Evolutionary conservation across 305 asterid species (phyloP), one percentile per base, ranked within the genome.

Genomic region (Fraxinus platypoda): DNA sequence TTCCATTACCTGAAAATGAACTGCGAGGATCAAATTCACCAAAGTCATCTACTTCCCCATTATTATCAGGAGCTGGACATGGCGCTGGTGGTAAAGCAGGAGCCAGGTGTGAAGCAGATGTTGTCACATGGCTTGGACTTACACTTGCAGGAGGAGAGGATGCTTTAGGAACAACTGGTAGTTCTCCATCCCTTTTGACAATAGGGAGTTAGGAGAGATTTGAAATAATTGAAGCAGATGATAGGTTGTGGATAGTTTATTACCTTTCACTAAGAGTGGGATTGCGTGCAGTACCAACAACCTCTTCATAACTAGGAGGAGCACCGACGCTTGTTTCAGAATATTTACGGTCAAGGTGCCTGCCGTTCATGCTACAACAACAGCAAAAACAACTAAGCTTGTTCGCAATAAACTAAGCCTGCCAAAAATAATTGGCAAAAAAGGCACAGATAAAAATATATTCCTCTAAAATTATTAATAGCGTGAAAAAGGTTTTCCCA

Each of bases 1-100:
- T 68, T 66, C 74, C 74, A 26, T 68, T 89, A 94, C 99, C 98
- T 83, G 93, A 80, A 89, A 91, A 89, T 66, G 97, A 87, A 85
- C 97, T 93, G 43, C 98, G 94, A 7, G 99, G 98, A 83, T 94
- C 97, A 87, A 96, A 96, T 83, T 92, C 99, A 87, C 93, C 98
- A 87, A 94, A 96, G 77, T 86, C 92, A 82, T 86, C 95, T 82
- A 75, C 87, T 85, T 89, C 95, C 64, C 80, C 80, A 78, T 84
- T 83, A 43, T 59, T 86, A 49, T 71, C 81, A 37, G 89, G 76
- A 77, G 91, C 85, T 28, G 88, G 78, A 84, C 85, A 80, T 43
- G 91, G 82, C 70, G 83, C 82, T 1, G 92, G 91, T 35, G 92
- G 89, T 76, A 94, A 87, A 78, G 91, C 92, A 76, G 90, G 79